A percentile compares a stretch with the other conserved stretches of the same genome.
These are phyloP conservation scores for Apium graveolens DNA, from an alignment of 129 eudicot genomes.

Conservation along the genomic window DNA sequence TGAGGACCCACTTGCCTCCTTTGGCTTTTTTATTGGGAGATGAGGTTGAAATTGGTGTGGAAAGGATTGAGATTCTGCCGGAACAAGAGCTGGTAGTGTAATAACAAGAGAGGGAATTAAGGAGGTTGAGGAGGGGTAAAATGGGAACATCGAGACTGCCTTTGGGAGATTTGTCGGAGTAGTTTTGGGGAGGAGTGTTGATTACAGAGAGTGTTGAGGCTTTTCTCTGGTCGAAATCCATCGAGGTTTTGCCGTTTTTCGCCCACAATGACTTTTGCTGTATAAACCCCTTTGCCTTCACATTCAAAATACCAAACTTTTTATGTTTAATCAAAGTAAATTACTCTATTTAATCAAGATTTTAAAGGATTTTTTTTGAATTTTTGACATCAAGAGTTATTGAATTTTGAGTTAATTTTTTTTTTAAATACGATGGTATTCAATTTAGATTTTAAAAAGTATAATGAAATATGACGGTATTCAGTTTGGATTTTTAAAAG, in stretches of 20 bases:
- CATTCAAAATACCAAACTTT: too few relatives aligned
- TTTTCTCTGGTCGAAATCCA: conserved; percentile 76
- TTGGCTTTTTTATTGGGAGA: conserved; percentile 62
- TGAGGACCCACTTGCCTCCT: conserved; percentile 84
- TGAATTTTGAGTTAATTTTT: too few relatives aligned
- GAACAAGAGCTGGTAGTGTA: conserved; percentile 99
- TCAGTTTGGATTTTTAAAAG: too few relatives aligned
- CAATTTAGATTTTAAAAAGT: too few relatives aligned
- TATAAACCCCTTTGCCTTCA: too few relatives aligned
- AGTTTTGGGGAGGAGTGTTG: conserved; percentile 29
- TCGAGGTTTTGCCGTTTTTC: conserved; percentile 12
- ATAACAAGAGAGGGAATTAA: conserved; percentile 68
- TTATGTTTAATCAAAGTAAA: too few relatives aligned
- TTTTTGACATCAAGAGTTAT: too few relatives aligned
- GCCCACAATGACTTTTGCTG: background rate
- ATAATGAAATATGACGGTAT: too few relatives aligned
- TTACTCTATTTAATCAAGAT: too few relatives aligned
- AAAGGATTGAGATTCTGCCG: conserved; percentile 91
- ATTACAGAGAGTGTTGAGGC: conserved; percentile 51
- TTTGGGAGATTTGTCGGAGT: conserved; percentile 86
- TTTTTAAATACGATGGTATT: too few relatives aligned
- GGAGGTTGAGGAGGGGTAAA: conserved; percentile 55
- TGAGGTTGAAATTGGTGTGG: conserved; percentile 46
- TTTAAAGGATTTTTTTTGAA: too few relatives aligned
- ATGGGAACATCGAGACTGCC: conserved; percentile 68